Conservation (phyloP, 306 rosid genomes). For the Trifolium repens region DNA sequence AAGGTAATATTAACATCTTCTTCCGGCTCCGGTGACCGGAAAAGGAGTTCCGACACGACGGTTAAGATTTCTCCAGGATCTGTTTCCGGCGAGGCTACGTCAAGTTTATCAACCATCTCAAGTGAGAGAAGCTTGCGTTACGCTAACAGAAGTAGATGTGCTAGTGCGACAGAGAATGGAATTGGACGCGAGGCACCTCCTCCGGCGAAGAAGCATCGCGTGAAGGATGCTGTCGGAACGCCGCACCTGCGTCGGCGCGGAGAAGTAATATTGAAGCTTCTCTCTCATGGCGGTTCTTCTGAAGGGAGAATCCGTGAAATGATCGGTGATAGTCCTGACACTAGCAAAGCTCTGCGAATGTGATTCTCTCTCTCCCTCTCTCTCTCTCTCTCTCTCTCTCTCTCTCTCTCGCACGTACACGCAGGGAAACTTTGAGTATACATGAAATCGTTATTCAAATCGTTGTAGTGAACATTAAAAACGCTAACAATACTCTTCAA, state of each 20-base stretch:
- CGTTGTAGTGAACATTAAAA: background rate
- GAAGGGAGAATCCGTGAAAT: conserved; percentile 77
- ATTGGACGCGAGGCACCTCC: conserved; percentile 23
- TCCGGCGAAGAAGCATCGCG: background rate
- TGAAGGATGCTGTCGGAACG: conserved; percentile 39
- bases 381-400: conserved; percentile 11
- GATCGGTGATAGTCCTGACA: conserved; percentile 94
- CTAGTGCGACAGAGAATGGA: conserved; percentile 35
- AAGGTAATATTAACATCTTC: conserved; percentile 56
- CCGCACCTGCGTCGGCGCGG: conserved; percentile 62
- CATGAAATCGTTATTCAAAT: background rate
- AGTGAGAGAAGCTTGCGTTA: conserved; percentile 60
- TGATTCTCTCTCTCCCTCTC: conserved; percentile 40
- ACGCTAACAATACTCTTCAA: background rate
- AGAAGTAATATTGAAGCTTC: conserved; percentile 72
- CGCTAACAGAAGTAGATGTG: conserved; percentile 40
- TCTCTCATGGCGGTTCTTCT: conserved; percentile 65
- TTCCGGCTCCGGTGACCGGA: conserved; percentile 45
- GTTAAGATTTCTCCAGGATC: conserved; percentile 47
- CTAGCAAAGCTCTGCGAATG: conserved; percentile 98
- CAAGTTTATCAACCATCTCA: conserved; percentile 65
- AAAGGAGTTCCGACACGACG: conserved; percentile 23
- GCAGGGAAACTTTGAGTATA: conserved; percentile 1
- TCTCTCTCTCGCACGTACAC: background rate
- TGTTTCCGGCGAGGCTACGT: conserved; percentile 57